Evolutionary conservation across 768 basidiomycete species (phyloP).

Genomic region (Suillus americanus): DNA sequence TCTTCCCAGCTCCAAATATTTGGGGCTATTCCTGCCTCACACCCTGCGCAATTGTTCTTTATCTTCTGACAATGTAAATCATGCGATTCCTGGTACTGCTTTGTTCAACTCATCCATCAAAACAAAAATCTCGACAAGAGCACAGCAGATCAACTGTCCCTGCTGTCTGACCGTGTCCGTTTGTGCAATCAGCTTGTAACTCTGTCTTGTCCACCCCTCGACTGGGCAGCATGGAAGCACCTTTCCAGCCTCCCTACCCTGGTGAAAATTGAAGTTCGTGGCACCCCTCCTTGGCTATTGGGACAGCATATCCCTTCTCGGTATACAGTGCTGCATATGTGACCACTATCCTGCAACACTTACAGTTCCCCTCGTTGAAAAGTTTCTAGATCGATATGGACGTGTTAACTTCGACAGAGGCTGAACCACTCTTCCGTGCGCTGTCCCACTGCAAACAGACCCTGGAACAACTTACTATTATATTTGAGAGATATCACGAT

Average conservation of each 20-base stretch:
- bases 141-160: background rate
- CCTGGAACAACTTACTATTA: background rate
- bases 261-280: background rate
- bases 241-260: background rate
- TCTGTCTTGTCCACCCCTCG: background rate
- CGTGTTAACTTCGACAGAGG: background rate
- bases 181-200: background rate
- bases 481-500: background rate
- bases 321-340: background rate
- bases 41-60: background rate
- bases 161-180: background rate
- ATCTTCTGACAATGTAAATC: background rate
- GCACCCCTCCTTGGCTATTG: background rate
- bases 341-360: background rate
- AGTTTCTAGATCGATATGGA: background rate
- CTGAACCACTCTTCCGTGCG: background rate
- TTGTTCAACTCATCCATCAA: background rate
- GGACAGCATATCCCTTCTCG: background rate
- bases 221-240: background rate
- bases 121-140: background rate
- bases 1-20: background rate
- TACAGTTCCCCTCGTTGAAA: background rate
- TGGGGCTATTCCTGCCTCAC: background rate
- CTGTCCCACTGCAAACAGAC: background rate
- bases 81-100: background rate